These are phyloP conservation scores for Rosa hybrid DNA, from an alignment of 331 rosid genomes.

Conservation along the genomic window DNA sequence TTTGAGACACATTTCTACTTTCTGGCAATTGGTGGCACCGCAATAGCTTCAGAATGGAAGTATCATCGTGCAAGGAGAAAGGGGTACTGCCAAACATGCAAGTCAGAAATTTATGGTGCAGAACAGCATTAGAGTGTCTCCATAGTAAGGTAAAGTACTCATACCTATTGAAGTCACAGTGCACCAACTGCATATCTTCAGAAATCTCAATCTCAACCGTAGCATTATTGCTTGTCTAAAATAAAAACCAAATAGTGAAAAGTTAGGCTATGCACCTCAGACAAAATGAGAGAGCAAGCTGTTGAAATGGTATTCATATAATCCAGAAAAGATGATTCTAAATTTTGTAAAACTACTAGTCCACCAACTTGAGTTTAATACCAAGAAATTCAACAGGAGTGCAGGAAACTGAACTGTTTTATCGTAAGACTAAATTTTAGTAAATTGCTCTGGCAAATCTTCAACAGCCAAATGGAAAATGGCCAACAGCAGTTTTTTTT, in stretches of 20 bases:
- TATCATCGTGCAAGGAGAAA: constrained; percentile 41
- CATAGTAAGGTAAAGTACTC: neutral
- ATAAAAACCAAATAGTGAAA: neutral
- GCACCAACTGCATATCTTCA: constrained; percentile 40
- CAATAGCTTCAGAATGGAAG: constrained; percentile 30
- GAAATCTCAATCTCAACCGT: constrained; percentile 42
- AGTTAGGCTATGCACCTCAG: neutral
- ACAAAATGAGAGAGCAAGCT: neutral
- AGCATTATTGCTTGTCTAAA: constrained; percentile 39
- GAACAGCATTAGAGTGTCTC: neutral
- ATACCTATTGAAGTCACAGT: constrained; percentile 40
- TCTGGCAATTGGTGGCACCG: constrained; percentile 16
- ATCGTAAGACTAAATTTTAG: neutral
- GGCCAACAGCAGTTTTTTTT: neutral
- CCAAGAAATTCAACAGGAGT: neutral
- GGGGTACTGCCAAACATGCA: constrained; percentile 24
- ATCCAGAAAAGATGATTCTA: neutral
- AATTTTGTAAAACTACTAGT: neutral
- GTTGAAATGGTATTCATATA: neutral
- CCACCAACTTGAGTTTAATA: neutral
- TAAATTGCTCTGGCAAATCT: neutral
- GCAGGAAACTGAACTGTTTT: neutral
- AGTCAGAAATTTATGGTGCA: neutral
- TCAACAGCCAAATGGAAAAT: neutral
- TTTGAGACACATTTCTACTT: constrained; percentile 14